Conservation (phyloP, 2,329 filamentous ascomycete species). For the Bipolaris sorokiniana region DNA sequence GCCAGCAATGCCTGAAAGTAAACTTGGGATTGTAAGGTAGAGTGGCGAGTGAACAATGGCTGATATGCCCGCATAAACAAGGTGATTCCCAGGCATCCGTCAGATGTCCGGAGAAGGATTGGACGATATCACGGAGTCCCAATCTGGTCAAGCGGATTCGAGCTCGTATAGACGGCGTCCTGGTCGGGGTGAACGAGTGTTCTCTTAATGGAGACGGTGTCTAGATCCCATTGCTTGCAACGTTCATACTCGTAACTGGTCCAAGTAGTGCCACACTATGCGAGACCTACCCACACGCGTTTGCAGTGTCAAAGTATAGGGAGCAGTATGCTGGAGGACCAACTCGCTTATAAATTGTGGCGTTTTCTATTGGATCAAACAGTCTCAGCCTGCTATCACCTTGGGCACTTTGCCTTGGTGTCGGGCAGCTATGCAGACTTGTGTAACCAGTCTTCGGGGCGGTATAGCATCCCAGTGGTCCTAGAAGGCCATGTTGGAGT, state of each 20-base stretch:
- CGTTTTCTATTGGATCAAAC: slow-evolving; percentile 30
- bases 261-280: not conserved
- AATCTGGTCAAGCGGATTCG: not conserved
- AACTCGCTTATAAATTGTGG: slow-evolving; percentile 18
- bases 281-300: not conserved
- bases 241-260: not conserved
- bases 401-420: slow-evolving; percentile 21
- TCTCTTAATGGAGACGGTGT: not conserved
- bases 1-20: not conserved
- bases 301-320: slow-evolving; percentile 3
- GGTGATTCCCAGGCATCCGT: not conserved
- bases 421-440: slow-evolving; percentile 26
- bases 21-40: not conserved
- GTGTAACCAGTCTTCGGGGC: not conserved
- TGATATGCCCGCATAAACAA: not conserved
- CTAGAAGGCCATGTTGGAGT: not conserved
- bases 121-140: not conserved
- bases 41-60: not conserved
- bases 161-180: not conserved
- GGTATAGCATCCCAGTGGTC: not conserved
- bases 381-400: slow-evolving; percentile 24
- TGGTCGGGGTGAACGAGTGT: slow-evolving; percentile 2
- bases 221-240: not conserved
- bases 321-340: slow-evolving; percentile 24
- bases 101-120: not conserved